Evolutionary conservation across 257 asterid genomes (phyloP).

Genomic region (Solanum phureja): DNA sequence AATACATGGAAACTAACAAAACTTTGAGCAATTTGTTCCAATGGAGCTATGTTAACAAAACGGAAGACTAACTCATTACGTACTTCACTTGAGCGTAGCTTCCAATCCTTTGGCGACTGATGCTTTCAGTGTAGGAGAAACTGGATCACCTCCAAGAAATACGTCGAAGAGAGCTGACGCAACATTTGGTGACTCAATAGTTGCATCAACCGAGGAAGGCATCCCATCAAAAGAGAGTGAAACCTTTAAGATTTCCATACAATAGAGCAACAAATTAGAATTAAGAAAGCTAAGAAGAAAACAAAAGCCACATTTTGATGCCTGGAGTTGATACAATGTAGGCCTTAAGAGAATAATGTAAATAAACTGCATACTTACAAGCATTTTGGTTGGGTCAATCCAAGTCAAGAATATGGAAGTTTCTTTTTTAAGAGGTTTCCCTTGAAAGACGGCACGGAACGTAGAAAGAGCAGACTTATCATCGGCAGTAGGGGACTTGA

Average conservation of each 20-base stretch:
- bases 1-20: neutral
- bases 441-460: conserved; percentile 56
- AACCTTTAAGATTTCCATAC: conserved; percentile 33
- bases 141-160: conserved; percentile 72
- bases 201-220: conserved; percentile 63
- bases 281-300: neutral
- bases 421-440: conserved; percentile 64
- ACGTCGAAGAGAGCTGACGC: conserved; percentile 72
- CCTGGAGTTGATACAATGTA: neutral
- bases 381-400: conserved; percentile 70
- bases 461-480: conserved; percentile 64
- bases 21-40: neutral
- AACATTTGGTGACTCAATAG: conserved; percentile 61
- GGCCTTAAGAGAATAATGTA: neutral
- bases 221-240: conserved; percentile 50
- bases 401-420: conserved; percentile 80
- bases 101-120: conserved; percentile 59
- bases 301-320: neutral
- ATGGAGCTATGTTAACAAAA: neutral
- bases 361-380: conserved; percentile 37
- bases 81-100: conserved; percentile 34
- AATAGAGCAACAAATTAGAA: neutral
- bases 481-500: conserved; percentile 39
- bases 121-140: conserved; percentile 75
- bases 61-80: neutral